Evolutionary conservation across 1,139 yeast genomes (phyloP), one percentile per base, ranked within the genome.

Genomic region (Kodamaea sp.): DNA sequence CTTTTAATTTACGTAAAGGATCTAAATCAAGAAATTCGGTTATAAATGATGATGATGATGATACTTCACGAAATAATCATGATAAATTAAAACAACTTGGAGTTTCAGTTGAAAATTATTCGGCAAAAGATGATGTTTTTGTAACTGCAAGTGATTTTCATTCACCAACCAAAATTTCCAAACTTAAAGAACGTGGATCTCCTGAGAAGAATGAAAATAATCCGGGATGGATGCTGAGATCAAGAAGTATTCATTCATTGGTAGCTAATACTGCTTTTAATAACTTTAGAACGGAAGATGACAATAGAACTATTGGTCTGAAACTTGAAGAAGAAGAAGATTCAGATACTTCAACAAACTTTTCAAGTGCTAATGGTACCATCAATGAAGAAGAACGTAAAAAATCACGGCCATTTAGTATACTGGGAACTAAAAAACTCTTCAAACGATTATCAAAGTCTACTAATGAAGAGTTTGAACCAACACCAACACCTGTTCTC

Each of bases 201-300:
- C 58, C 60, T 4, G 49, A 46, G 11, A 38, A 44, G 34, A 39
- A 44, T 29, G 43, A 38, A 8, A 24, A 15, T 41, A 38, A 32
- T 11, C 27, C 33, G 9, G 40, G 34, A 4, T 31, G 39, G 41
- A 30, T 38, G 25, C 36, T 38, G 31, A 39, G 43, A 7, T 35
- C 45, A 3, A 31, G 43, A 6, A 40, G 40, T 35, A 53, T 62
- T 26, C 62, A 61, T 36, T 62, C 69, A 3, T 55, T 67, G 39
- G 63, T 63, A 0, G 63, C 67, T 29, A 70, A 70, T 41, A 70
- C 76, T 1, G 75, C 72, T 1, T 70, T 67, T 50, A 68, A 55
- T 46, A 67, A 65, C 38, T 67, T 70, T 37, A 60, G 73, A 47
- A 45, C 55, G 4, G 42, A 35, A 20, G 38, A 39, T n/a, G 42